Conservation (phyloP, 1,139 yeast species). For the Groenewaldozyma auringiensis region DNA sequence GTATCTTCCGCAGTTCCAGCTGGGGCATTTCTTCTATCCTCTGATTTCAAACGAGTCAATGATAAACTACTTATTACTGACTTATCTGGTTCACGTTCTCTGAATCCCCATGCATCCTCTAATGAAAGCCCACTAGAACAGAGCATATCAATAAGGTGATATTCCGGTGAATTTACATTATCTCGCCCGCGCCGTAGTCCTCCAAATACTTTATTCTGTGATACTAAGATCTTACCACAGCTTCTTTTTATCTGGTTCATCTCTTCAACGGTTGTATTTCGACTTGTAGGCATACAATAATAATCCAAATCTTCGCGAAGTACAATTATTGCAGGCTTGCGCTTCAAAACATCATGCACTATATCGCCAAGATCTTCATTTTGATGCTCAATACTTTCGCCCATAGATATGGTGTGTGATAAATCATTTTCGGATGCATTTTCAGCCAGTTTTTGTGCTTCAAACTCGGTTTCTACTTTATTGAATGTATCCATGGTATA, state of each 20-base stretch:
- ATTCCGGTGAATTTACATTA: slow-evolving; percentile 82
- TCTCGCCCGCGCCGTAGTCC: slow-evolving; percentile 42
- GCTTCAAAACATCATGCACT: slow-evolving; percentile 45
- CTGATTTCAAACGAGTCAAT: slow-evolving; percentile 53
- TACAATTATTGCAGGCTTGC: slow-evolving; percentile 87
- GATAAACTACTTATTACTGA: slow-evolving; percentile 82
- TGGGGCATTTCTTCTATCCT: slow-evolving; percentile 4
- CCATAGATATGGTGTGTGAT: neutral
- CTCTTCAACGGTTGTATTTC: slow-evolving; percentile 21
- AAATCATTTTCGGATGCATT: slow-evolving; percentile 5
- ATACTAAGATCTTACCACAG: slow-evolving; percentile 57
- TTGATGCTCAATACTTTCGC: neutral
- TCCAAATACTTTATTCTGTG: slow-evolving; percentile 57
- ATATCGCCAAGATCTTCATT: slow-evolving; percentile 1
- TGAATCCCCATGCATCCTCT: slow-evolving; percentile 75
- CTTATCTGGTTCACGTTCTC: slow-evolving; percentile 77
- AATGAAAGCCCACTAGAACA: slow-evolving; percentile 78
- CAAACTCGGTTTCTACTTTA: slow-evolving; percentile 28
- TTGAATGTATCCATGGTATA: slow-evolving; percentile 67
- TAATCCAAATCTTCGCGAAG: slow-evolving; percentile 90
- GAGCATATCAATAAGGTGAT: slow-evolving; percentile 89
- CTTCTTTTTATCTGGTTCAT: slow-evolving; percentile 60
- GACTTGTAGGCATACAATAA: slow-evolving; percentile 62
- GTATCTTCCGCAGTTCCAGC: slow-evolving; percentile 2
- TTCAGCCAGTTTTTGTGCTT: slow-evolving; percentile 18